Evolutionary conservation across 768 basidiomycete genomes (phyloP).

Genomic region (Mycena olivaceomarginata): DNA sequence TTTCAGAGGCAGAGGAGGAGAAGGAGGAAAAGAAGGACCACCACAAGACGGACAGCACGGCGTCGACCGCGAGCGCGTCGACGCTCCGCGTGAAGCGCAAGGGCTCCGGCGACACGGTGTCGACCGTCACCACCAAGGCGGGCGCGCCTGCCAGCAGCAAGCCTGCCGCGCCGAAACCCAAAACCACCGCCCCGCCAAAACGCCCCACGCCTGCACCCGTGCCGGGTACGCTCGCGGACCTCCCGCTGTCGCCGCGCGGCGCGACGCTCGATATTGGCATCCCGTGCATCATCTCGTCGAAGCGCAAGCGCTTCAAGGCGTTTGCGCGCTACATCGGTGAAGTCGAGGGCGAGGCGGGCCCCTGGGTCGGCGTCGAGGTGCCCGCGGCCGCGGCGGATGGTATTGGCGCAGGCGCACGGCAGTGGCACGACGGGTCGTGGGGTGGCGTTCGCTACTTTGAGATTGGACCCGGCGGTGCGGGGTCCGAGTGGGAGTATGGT

Average conservation of each 20-base stretch:
- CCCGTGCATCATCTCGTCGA: conserved; percentile 91
- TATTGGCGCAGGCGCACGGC: conserved; percentile 72
- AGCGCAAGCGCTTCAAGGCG: conserved; percentile 89
- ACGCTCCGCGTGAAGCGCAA: conserved; percentile 60
- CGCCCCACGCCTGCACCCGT: conserved; percentile 48
- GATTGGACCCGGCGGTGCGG: conserved; percentile 65
- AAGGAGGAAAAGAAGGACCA: conserved; percentile 58
- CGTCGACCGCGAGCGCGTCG: conserved; percentile 63
- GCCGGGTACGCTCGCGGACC: conserved; percentile 46
- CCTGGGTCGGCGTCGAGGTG: conserved; percentile 95
- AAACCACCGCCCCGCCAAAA: conserved; percentile 41
- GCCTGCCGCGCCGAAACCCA: conserved; percentile 44
- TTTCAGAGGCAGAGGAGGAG: conserved; percentile 39
- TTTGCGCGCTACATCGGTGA: conserved; percentile 93
- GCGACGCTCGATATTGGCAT: conserved; percentile 91
- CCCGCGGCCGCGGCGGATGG: conserved; percentile 66
- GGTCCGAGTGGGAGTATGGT: conserved; percentile 80
- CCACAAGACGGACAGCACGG: conserved; percentile 66
- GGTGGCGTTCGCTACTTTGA: conserved; percentile 91
- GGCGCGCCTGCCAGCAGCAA: conserved; percentile 47
- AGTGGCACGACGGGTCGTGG: conserved; percentile 92
- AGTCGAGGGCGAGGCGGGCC: conserved; percentile 86
- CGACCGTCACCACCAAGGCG: conserved; percentile 57
- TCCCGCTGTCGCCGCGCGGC: conserved; percentile 66
- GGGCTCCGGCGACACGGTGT: conserved; percentile 65